These are phyloP conservation scores for Colletotrichum kahawae DNA, from an alignment of 2,329 filamentous ascomycete species.

Conservation along the genomic window DNA sequence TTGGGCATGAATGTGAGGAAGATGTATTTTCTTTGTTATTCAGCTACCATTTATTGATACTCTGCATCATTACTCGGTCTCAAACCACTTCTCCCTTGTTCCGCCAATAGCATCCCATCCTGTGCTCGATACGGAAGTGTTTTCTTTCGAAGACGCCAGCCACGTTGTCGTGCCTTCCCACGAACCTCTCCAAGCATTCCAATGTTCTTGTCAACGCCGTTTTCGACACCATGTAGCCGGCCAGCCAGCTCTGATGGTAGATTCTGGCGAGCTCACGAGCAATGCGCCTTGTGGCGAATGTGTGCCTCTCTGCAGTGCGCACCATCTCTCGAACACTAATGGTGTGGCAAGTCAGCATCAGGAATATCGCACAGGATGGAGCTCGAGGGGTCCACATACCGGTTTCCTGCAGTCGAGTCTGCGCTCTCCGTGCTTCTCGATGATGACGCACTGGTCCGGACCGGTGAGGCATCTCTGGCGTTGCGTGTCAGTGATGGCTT, in stretches of 20 bases:
- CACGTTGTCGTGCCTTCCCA: background rate
- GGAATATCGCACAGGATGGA: background rate
- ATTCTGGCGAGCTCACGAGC: background rate
- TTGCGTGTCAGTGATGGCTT: background rate
- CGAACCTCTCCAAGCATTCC: background rate
- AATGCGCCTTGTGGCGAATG: background rate
- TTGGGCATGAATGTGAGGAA: background rate
- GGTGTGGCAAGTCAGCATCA: background rate
- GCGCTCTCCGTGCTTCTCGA: background rate
- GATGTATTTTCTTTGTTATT: background rate
- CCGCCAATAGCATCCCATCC: rapidly evolving
- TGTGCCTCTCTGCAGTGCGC: background rate
- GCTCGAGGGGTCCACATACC: background rate
- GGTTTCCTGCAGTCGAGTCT: background rate
- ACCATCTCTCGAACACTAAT: background rate
- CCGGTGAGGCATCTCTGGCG: background rate
- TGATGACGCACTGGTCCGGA: background rate
- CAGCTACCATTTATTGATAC: background rate
- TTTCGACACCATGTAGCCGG: background rate
- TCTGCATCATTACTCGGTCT: background rate
- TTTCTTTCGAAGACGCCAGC: background rate
- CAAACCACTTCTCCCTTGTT: background rate
- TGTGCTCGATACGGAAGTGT: background rate
- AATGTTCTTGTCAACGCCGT: background rate
- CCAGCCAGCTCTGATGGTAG: background rate